Conservation (phyloP, 176 grass and related monocot genomes). For the Triticum monococcum region DNA sequence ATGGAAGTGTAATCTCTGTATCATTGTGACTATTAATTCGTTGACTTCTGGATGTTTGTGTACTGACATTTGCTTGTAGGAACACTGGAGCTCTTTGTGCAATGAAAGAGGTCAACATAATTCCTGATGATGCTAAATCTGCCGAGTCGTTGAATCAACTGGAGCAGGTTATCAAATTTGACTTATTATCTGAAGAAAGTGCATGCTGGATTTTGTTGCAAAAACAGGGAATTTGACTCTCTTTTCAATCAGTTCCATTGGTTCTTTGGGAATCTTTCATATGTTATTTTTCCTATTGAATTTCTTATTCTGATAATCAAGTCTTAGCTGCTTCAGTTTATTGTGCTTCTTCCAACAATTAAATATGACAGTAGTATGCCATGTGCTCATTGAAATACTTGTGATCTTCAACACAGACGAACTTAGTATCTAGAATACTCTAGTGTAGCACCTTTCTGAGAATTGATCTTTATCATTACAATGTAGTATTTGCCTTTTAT, state of each 20-base stretch:
- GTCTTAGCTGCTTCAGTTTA: slow-evolving; percentile 3
- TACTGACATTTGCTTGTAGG: slow-evolving; percentile 47
- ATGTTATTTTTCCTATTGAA: slow-evolving; percentile 4
- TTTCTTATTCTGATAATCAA: slow-evolving; percentile 7
- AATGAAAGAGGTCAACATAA: slow-evolving; percentile 99
- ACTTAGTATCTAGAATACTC: background rate
- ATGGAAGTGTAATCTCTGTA: slow-evolving; percentile 32
- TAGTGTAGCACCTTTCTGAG: background rate
- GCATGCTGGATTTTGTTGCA: background rate
- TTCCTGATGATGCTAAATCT: slow-evolving; percentile 93
- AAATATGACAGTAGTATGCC: background rate
- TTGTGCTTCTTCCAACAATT: background rate
- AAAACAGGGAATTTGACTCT: background rate
- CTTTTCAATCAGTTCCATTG: background rate
- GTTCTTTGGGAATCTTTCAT: slow-evolving; percentile 16
- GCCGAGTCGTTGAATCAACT: slow-evolving; percentile 80
- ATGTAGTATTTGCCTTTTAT: slow-evolving; percentile 10
- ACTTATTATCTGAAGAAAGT: background rate
- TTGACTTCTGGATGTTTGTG: slow-evolving; percentile 23
- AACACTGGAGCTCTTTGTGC: slow-evolving; percentile 96
- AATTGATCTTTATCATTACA: background rate
- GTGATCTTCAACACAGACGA: background rate
- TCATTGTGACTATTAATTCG: background rate
- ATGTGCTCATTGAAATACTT: slow-evolving; percentile 17
- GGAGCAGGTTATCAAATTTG: slow-evolving; percentile 64